Evolutionary conservation across 371 early-diverging fungal genomes (phyloP).

Genomic region (Actinomortierella ambigua): DNA sequence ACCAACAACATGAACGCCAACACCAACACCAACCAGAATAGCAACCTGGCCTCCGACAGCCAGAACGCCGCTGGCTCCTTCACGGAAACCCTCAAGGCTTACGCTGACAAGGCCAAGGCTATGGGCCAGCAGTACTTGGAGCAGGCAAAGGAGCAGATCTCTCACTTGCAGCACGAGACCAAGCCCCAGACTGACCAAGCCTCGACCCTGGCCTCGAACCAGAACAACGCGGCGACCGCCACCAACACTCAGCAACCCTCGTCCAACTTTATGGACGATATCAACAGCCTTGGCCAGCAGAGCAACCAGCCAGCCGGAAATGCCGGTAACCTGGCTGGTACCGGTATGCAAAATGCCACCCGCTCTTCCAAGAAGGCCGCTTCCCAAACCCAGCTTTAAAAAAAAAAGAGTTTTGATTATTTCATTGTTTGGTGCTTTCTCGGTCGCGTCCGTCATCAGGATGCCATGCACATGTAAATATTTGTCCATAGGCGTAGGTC

Average conservation of each 20-base stretch:
- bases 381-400: neutral
- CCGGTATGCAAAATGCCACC: neutral
- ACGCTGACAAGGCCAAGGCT: constrained; percentile 16
- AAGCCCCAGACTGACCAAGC: constrained; percentile 20
- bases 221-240: neutral
- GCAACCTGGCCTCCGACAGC: neutral
- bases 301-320: neutral
- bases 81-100: constrained; percentile 21
- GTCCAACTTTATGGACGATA: too few species aligned
- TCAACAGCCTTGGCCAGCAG: neutral
- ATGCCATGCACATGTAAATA: too few species aligned
- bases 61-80: constrained; percentile 3
- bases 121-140: constrained; percentile 21
- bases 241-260: neutral
- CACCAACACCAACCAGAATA: neutral
- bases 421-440: too few species aligned
- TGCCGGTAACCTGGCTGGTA: neutral
- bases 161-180: constrained; percentile 10
- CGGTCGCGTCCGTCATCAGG: too few species aligned
- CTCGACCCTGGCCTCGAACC: constrained; percentile 4
- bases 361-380: neutral
- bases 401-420: too few species aligned
- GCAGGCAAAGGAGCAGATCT: constrained; percentile 1
- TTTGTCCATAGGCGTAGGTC: too few species aligned
- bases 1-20: constrained; percentile 4